These are phyloP conservation scores for Leccinum barrowsii DNA, from an alignment of 768 basidiomycete species.

Conservation along the genomic window DNA sequence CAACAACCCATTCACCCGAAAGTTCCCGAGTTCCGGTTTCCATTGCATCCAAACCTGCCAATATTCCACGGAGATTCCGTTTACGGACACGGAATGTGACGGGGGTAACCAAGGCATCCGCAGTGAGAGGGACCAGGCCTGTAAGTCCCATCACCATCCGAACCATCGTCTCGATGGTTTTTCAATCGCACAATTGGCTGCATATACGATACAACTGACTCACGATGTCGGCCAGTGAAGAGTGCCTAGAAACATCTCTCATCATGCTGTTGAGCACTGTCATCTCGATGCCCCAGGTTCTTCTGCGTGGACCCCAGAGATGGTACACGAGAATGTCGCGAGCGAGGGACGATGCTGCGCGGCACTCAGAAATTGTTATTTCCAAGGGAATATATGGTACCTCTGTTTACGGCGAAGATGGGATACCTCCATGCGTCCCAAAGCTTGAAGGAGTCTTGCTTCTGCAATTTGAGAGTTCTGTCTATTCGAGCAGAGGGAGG, in stretches of 20 bases:
- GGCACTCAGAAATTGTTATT: not conserved
- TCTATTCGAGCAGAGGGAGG: slow-evolving; percentile 76
- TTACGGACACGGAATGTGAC: slow-evolving; percentile 83
- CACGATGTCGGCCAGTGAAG: slow-evolving; percentile 80
- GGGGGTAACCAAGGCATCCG: slow-evolving; percentile 91
- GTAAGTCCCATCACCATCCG: slow-evolving; percentile 72
- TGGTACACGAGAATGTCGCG: slow-evolving; percentile 74
- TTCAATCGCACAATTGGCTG: slow-evolving; percentile 1
- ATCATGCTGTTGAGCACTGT: slow-evolving; percentile 83
- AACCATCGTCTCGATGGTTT: slow-evolving; percentile 38
- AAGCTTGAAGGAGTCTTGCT: slow-evolving; percentile 51
- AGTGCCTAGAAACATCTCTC: slow-evolving; percentile 78
- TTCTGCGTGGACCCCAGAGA: slow-evolving; percentile 82
- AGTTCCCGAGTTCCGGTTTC: slow-evolving; percentile 82
- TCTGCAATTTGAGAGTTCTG: slow-evolving; percentile 58
- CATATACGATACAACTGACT: slow-evolving; percentile 21
- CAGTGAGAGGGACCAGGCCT: slow-evolving; percentile 81
- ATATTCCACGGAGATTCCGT: slow-evolving; percentile 74
- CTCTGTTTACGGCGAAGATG: slow-evolving; percentile 62
- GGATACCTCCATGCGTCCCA: slow-evolving; percentile 76
- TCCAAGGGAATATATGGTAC: slow-evolving; percentile 30
- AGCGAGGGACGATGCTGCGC: slow-evolving; percentile 38
- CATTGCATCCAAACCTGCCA: slow-evolving; percentile 65
- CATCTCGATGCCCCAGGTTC: slow-evolving; percentile 95
- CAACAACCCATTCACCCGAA: slow-evolving; percentile 96